Base-by-base conservation (phyloP, 2,329 filamentous ascomycete species). In the Ceratocystiopsis brevicomis region DNA sequence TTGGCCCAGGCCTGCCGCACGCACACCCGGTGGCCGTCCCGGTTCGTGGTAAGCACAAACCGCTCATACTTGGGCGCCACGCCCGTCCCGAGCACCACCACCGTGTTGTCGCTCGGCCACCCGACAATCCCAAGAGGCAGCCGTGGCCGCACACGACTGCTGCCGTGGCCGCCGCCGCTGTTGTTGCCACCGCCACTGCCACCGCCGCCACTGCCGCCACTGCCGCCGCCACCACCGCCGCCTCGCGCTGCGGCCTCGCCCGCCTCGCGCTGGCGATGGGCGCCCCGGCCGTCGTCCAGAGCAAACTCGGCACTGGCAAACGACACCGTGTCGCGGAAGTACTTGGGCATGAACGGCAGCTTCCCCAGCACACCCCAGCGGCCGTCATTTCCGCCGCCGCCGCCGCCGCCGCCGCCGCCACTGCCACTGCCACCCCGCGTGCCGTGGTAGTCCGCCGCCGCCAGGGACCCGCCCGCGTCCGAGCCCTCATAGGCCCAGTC, bases 261-360 rank as follows among this genome's bases (percentile, higher is more conserved):
- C 3, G 43, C 43, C 39, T 52, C 49, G 15, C 45, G 45, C 60
- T 38, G 65, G 56, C 25, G 68, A 11, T 42, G 39, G 3, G 44
- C 39, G 2, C 45, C 49, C 0, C 48, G 45, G 1, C 45, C 64
- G 53, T 93, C 85, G 32, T 90, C 80, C 35, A 85, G 78, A 52
- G 90, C 80, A 53, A 96, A 96, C 33, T 78, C 76, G 3, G 75
- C 72, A 37, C 78, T 84, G 4, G 83, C 72, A 53, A 88, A 87
- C 1, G 84, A 92, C 57, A 95, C 94, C 10, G 80, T 71, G 51
- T 96, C 90, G 1, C 83, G 88, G 57, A 96, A 92, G 30, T 90
- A 70, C 37, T 82, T 75, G 1, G 90, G 90, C 51, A 95, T 74
- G 44, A 92, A 65, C 0, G 87, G 87, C 8, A 95, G 73, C 53